Percentiles rank a stretch among this genome's conserved stretches.
Conservation (phyloP, 1,284 basidiomycete genomes). For the Ceratobasidium sp. region DNA sequence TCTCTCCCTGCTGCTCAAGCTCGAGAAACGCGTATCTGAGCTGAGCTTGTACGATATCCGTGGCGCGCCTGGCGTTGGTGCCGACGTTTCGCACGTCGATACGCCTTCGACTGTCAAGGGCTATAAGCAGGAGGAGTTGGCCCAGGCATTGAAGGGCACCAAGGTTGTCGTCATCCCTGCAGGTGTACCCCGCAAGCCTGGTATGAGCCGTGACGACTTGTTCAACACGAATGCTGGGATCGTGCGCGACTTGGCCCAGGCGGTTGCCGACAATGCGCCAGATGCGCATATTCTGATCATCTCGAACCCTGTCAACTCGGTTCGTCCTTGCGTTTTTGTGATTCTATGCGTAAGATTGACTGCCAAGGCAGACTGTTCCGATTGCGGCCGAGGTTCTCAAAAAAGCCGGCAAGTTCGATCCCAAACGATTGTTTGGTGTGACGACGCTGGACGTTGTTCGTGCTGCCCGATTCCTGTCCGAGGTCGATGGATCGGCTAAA, state of each 20-base stretch:
- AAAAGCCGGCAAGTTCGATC: slow-evolving; percentile 94
- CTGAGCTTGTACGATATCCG: slow-evolving; percentile 90
- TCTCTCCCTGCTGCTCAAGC: slow-evolving; percentile 87
- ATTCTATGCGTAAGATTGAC: neutral
- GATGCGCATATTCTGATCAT: slow-evolving; percentile 94
- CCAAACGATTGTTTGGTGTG: slow-evolving; percentile 76
- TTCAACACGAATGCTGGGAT: slow-evolving; percentile 99
- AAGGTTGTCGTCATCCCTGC: slow-evolving; percentile 97
- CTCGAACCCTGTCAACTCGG: slow-evolving; percentile 92
- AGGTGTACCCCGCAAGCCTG: slow-evolving; percentile 93
- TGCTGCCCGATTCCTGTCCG: slow-evolving; percentile 88
- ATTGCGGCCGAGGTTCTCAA: slow-evolving; percentile 94
- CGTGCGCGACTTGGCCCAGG: slow-evolving; percentile 92
- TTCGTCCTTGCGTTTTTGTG: slow-evolving; percentile 42
- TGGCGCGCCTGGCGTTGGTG: slow-evolving; percentile 90
- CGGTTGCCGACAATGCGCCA: slow-evolving; percentile 86
- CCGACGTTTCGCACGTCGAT: slow-evolving; percentile 94
- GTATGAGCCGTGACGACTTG: slow-evolving; percentile 97
- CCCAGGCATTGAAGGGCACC: slow-evolving; percentile 83
- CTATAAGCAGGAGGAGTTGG: slow-evolving; percentile 83
- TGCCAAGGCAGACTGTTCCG: slow-evolving; percentile 76
- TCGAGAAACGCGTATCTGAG: slow-evolving; percentile 79
- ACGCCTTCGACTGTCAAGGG: slow-evolving; percentile 84
- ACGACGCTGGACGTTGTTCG: slow-evolving; percentile 98
- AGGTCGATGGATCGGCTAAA: slow-evolving; percentile 67